Evolutionary conservation across 768 basidiomycete species (phyloP).

Genomic region (Mycena galopus): DNA sequence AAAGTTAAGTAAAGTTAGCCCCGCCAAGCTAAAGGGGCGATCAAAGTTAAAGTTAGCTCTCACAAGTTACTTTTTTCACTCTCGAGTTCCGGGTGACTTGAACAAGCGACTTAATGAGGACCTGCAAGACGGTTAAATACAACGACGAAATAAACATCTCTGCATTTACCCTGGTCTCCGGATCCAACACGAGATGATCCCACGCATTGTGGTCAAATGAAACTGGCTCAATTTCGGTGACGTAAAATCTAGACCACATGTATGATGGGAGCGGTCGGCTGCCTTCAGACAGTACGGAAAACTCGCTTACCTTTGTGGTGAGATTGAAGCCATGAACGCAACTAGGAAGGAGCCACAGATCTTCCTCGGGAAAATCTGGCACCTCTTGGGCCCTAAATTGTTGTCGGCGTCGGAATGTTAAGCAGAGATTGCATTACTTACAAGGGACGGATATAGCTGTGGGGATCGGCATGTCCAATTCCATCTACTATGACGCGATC

Average conservation of each 20-base stretch:
- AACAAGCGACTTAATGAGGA: slow-evolving; percentile 43
- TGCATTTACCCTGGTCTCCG: slow-evolving; percentile 41
- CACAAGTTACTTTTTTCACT: no score
- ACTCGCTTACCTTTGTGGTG: slow-evolving; percentile 48
- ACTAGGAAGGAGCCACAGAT: slow-evolving; percentile 50
- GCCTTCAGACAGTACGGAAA: slow-evolving; percentile 38
- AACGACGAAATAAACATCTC: slow-evolving; percentile 19
- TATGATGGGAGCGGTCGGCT: background rate
- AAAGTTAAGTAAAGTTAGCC: no score
- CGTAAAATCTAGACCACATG: slow-evolving; percentile 16
- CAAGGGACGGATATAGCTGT: slow-evolving; percentile 15
- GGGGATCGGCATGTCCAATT: slow-evolving; percentile 12
- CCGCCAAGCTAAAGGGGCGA: no score
- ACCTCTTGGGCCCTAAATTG: slow-evolving; percentile 10
- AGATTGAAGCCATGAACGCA: slow-evolving; percentile 56
- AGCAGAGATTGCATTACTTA: background rate
- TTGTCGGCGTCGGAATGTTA: background rate
- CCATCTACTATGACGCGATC: slow-evolving; percentile 40
- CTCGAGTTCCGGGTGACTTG: slow-evolving; percentile 42
- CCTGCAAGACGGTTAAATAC: slow-evolving; percentile 35
- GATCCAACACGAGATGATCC: slow-evolving; percentile 48
- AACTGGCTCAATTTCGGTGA: slow-evolving; percentile 42
- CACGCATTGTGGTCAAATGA: slow-evolving; percentile 50
- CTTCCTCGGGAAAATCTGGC: slow-evolving; percentile 48
- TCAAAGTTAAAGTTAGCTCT: no score